Base-by-base conservation (phyloP, 176 grass and related monocot genomes). In the Ensete glaucum region DNA sequence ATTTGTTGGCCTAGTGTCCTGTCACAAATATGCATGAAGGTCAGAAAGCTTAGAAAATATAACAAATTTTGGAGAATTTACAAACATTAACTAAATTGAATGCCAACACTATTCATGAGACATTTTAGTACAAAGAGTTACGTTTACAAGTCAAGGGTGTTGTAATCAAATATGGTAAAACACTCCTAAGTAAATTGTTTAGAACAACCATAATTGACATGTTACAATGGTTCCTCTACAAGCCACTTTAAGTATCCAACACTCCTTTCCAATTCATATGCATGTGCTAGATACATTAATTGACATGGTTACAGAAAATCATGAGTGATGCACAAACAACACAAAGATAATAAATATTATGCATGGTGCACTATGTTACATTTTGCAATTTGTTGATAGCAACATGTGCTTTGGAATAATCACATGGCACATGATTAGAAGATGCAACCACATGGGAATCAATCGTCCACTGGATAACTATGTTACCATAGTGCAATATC, bases 1-100 rank as follows among this genome's bases (percentile, higher is more conserved):
- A 73, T 50, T 73, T 63, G 20, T 43, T 73, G 68, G 78, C 11
- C 69, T 55, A 53, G 8, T 64, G 53, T 80, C 78, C 78, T 80
- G 50, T 55, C 11, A 62, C 15, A 67, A 67, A 9, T 10, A 26
- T 53, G 9, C 13, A 27, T 1, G 13, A 27, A 77, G 22, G 19
- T 29, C 21, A 66, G 8, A 48, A 20, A 43, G 54, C 4, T 68
- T 54, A 66, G 64, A 23, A 49, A 34, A 12, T 19, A 59, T 19
- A n/a, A 20, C 1, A 9, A 16, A 67, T 16, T 17, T 14, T 27
- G 12, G 23, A 15, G 24, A 67, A 27, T 53, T 25, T 34, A 23
- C 6, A 65, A 19, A 66, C 50, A 8, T 52, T 20, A 54, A 55
- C 16, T 69, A 15, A 69, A 27, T 69, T 1, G 43, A 69, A 48